A percentile compares a stretch with the other conserved stretches of the same genome.
These are phyloP conservation scores for Torulaspora delbrueckii DNA, from an alignment of 805 yeast genomes.

Conservation along the genomic window DNA sequence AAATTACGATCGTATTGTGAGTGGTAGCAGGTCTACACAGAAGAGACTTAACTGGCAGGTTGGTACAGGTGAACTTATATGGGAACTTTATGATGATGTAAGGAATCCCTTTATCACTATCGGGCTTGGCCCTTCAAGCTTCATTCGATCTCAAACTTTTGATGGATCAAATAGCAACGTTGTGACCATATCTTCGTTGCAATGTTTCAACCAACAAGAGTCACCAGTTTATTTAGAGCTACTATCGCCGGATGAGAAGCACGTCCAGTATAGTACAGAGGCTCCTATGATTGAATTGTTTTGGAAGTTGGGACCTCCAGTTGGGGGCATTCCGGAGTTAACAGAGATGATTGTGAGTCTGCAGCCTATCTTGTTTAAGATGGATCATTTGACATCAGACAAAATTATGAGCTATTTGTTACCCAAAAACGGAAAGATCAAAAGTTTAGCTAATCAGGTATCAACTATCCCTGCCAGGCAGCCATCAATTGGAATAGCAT, in stretches of 20 bases:
- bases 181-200: slow-evolving; percentile 43
- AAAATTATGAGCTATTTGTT: slow-evolving; percentile 45
- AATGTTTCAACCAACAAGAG: slow-evolving; percentile 49
- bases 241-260: slow-evolving; percentile 39
- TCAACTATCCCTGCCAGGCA: slow-evolving; percentile 2
- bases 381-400: slow-evolving; percentile 53
- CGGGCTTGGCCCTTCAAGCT: slow-evolving; percentile 46
- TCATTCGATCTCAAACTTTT: slow-evolving; percentile 44
- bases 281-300: slow-evolving; percentile 39
- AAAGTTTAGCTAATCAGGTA: not conserved
- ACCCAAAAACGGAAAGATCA: slow-evolving; percentile 34
- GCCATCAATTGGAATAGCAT: slow-evolving; percentile 11
- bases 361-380: slow-evolving; percentile 52
- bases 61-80: slow-evolving; percentile 50
- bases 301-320: slow-evolving; percentile 56
- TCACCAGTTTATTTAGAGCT: slow-evolving; percentile 49
- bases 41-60: slow-evolving; percentile 43
- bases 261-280: slow-evolving; percentile 21
- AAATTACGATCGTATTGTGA: slow-evolving; percentile 31
- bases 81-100: slow-evolving; percentile 50
- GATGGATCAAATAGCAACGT: slow-evolving; percentile 52
- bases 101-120: slow-evolving; percentile 49
- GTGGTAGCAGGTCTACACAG: slow-evolving; percentile 17
- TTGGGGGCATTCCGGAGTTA: slow-evolving; percentile 61
- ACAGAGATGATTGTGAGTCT: slow-evolving; percentile 45